Evolutionary conservation across 163 green algal genomes (phyloP), one percentile per base, ranked within the genome.

Genomic region (Scenedesmus sp.): DNA sequence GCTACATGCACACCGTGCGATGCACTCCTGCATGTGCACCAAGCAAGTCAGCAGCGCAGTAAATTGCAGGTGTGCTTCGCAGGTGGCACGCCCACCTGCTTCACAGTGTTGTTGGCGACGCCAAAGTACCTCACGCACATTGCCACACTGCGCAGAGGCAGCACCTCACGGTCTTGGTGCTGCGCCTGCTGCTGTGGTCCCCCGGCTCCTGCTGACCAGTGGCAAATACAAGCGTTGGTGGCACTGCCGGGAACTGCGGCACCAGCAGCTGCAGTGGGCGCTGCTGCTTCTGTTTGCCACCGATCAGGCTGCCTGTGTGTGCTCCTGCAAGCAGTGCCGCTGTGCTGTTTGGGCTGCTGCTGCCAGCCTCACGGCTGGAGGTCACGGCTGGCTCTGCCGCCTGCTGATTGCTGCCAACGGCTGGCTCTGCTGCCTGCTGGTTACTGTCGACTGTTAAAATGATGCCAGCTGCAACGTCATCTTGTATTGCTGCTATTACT

Each of bases 21-120:
- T n/a, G n/a, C n/a, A n/a, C n/a, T n/a, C n/a, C n/a, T n/a, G n/a
- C n/a, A n/a, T n/a, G n/a, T 76, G 61, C 56, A 30, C 15, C 56
- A 15, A 30, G n/a, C 26, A 40, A 1, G n/a, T n/a, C 22, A 53
- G 35, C 40, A 53, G 37, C 37, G 43, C 13, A 56, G 10, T 44
- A 83, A 9, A 22, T n/a, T 16, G 24, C 82, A 6, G 33, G 1
- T 26, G 42, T 44, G 6, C 59, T 37, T n/a, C 13, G 15, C 49
- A 56, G 49, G 49, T 20, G 13, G 49, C 81, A 65, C 10, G 10
- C 70, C 16, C 1, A 84, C 86, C 70, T 84, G 72, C 73, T 90
- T 90, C 3, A 90, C 86, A 51, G 72, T 46, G 46, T 90, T 83
- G 72, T 90, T 90, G 2, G 86, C 72, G 24, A 85, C 86, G 24